Evolutionary conservation across 352 stramenopile species (phyloP).

Genomic region (Phytophthora chlamydospora): DNA sequence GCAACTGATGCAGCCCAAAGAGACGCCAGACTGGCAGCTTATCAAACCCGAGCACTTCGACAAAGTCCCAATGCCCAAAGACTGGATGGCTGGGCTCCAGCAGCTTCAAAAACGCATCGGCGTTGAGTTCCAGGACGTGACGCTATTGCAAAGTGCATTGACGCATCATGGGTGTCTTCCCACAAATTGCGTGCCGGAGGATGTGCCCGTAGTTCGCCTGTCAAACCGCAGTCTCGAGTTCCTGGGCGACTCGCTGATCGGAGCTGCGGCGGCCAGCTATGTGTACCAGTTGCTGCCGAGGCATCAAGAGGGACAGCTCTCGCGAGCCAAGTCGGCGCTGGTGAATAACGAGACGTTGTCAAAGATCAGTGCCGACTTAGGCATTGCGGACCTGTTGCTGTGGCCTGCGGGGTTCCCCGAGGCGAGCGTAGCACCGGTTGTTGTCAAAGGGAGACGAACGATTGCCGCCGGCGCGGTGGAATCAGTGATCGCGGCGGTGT

Average conservation of each 20-base stretch:
- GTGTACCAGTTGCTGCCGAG: conserved; percentile 77
- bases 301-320: conserved; percentile 81
- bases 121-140: conserved; percentile 62
- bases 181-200: conserved; percentile 39
- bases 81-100: conserved; percentile 55
- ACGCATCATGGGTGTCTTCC: conserved; percentile 78
- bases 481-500: conserved; percentile 78
- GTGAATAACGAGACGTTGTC: conserved; percentile 83
- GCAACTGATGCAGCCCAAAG: conserved; percentile 40
- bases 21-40: conserved; percentile 57
- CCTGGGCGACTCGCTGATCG: conserved; percentile 79
- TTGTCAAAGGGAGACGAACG: conserved; percentile 64
- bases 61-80: conserved; percentile 44
- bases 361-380: conserved; percentile 63
- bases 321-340: conserved; percentile 64
- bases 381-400: conserved; percentile 67
- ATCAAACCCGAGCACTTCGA: conserved; percentile 61
- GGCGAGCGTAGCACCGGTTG: conserved; percentile 32
- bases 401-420: conserved; percentile 53
- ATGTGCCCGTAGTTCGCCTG: conserved; percentile 59
- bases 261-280: conserved; percentile 61
- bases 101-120: conserved; percentile 63
- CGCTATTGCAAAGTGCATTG: conserved; percentile 70
- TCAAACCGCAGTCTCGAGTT: conserved; percentile 88
- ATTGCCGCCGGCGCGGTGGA: conserved; percentile 82